A percentile compares a stretch with the other conserved stretches of the same genome.
Conservation (phyloP, 2,329 filamentous ascomycete genomes). For the Tolypocladium ophioglossoides region DNA sequence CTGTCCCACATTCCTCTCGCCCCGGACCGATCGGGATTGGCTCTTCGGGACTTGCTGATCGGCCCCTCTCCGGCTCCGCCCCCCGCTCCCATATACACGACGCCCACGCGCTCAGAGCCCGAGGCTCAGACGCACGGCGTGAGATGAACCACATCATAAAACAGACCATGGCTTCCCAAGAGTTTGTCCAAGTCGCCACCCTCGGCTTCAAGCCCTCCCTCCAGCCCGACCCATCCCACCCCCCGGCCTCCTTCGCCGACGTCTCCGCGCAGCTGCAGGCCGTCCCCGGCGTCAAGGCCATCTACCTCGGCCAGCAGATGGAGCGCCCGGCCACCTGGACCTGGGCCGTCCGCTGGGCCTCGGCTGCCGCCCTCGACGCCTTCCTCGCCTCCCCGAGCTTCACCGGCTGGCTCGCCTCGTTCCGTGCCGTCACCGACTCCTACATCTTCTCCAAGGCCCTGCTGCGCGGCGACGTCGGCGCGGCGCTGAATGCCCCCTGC, state of each 20-base stretch:
- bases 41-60: too few relatives aligned
- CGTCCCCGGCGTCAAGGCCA: conserved; percentile 18
- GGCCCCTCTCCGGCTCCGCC: neutral
- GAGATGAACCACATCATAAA: conserved; percentile 4
- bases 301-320: conserved; percentile 23
- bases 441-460: conserved; percentile 12
- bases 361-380: conserved; percentile 20
- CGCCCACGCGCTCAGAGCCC: neutral
- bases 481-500: conserved; percentile 22
- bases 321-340: conserved; percentile 22
- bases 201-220: conserved; percentile 20
- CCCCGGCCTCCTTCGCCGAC: conserved; percentile 15
- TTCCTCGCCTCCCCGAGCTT: conserved; percentile 31
- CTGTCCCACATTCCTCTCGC: neutral
- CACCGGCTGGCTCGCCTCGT: conserved; percentile 27
- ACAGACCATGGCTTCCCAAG: conserved; percentile 14
- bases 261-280: conserved; percentile 17
- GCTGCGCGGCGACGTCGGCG: conserved; percentile 9
- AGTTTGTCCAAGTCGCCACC: conserved; percentile 18
- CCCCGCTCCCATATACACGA: neutral
- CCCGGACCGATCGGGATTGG: neutral
- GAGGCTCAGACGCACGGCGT: neutral
- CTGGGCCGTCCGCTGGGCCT: conserved; percentile 23
- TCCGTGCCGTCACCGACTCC: conserved; percentile 19
- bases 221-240: conserved; percentile 12